Conservation (phyloP, 2,329 filamentous ascomycete genomes). For the Neofusicoccum kwambonambiense region DNA sequence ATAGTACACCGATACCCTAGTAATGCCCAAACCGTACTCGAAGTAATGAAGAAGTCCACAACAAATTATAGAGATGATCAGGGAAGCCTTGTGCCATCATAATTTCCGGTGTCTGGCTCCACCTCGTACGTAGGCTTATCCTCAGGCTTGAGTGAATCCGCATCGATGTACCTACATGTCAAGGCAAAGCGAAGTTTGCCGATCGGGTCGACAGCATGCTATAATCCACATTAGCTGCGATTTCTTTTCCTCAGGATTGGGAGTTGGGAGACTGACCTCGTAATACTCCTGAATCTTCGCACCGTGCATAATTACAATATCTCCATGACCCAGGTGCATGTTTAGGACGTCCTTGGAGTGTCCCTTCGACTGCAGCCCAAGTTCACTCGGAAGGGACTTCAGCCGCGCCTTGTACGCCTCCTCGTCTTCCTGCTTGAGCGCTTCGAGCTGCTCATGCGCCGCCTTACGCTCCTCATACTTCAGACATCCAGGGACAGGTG, state of each 20-base stretch:
- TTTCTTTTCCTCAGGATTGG: not conserved
- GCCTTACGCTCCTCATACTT: slow-evolving; percentile 36
- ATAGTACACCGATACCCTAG: too few species aligned
- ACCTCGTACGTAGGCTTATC: slow-evolving; percentile 42
- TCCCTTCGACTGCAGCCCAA: slow-evolving; percentile 33
- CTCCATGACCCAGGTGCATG: slow-evolving; percentile 59
- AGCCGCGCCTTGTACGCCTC: slow-evolving; percentile 27
- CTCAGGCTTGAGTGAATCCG: slow-evolving; percentile 40
- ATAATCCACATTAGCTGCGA: too few species aligned
- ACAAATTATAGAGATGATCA: not conserved
- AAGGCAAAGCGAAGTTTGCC: slow-evolving; percentile 57
- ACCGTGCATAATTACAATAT: slow-evolving; percentile 65
- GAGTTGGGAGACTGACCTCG: slow-evolving; percentile 33
- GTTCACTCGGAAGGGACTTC: slow-evolving; percentile 37
- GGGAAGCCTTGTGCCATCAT: slow-evolving; percentile 32
- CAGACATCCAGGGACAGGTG: slow-evolving; percentile 30
- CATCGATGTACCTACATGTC: slow-evolving; percentile 55
- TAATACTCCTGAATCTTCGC: slow-evolving; percentile 58
- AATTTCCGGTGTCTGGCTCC: slow-evolving; percentile 32
- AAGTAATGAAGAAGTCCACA: not conserved
- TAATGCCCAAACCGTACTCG: too few species aligned
- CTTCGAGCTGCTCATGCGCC: slow-evolving; percentile 30
- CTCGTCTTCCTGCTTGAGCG: slow-evolving; percentile 24
- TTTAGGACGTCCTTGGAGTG: slow-evolving; percentile 37
- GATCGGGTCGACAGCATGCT: slow-evolving; percentile 53